These are phyloP conservation scores for Tillandsia fasciculata DNA, from an alignment of 176 grass and related monocot genomes.

Conservation along the genomic window DNA sequence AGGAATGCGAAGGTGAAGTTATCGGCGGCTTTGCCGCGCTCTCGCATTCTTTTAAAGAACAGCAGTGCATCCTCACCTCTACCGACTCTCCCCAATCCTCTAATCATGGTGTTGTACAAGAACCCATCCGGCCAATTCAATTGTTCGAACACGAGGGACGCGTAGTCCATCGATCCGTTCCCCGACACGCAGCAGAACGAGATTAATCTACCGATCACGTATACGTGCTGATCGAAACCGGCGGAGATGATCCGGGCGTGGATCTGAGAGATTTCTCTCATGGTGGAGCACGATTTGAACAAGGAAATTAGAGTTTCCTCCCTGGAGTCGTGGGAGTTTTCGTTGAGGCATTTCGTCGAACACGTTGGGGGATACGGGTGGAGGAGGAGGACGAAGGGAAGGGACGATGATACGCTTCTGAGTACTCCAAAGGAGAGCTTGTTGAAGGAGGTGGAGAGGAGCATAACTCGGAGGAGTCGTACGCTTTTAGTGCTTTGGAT, in stretches of 20 bases:
- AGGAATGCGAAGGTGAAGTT: constrained; percentile 27
- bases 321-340: not conserved
- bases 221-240: constrained; percentile 32
- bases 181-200: constrained; percentile 21
- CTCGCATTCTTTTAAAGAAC: constrained; percentile 21
- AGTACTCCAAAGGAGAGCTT: not conserved
- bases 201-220: constrained; percentile 7
- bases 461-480: not conserved
- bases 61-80: constrained; percentile 12
- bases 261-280: constrained; percentile 19
- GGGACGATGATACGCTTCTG: not conserved
- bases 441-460: not conserved
- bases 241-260: constrained; percentile 20
- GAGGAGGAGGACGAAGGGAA: not conserved
- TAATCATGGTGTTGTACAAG: constrained; percentile 31
- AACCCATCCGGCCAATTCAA: constrained; percentile 26
- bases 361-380: not conserved
- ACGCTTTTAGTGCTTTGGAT: not conserved
- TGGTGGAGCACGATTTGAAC: constrained; percentile 17
- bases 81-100: constrained; percentile 25
- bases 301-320: constrained; percentile 20
- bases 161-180: constrained; percentile 21
- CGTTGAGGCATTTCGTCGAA: not conserved
- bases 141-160: constrained; percentile 6
- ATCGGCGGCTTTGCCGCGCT: constrained; percentile 13